Base-by-base conservation (phyloP, 306 rosid genomes). In the Glycyrrhiza uralensis region DNA sequence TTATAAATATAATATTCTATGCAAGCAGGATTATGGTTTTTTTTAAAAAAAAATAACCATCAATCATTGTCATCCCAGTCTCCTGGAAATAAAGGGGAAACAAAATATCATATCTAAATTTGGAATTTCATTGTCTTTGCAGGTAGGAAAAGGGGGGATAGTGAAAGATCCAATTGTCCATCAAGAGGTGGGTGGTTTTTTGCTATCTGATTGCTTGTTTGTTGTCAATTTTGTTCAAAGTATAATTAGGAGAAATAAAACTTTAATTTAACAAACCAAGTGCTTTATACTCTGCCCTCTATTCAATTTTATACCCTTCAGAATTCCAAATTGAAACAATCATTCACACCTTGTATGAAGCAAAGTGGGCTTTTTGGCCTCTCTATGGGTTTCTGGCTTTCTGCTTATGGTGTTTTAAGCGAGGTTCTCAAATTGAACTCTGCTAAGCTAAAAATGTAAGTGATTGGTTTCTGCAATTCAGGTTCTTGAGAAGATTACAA, bases 401-500 rank as follows among this genome's bases (percentile, higher is more conserved):
- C n/a, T n/a, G n/a, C n/a, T n/a, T n/a, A n/a, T n/a, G n/a, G n/a
- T n/a, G n/a, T n/a, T n/a, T n/a, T n/a, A n/a, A n/a, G n/a, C n/a
- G n/a, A n/a, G n/a, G n/a, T n/a, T n/a, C n/a, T n/a, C n/a, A n/a
- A n/a, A n/a, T n/a, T n/a, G n/a, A n/a, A n/a, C n/a, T n/a, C n/a
- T n/a, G n/a, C n/a, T n/a, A n/a, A n/a, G n/a, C n/a, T n/a, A n/a
- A n/a, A n/a, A n/a, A n/a, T n/a, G n/a, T n/a, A n/a, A n/a, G 19
- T 50, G 73, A 20, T 52, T 44, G 58, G 71, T 14, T 51, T 71
- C 49, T 63, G 39, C 57, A 44, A 66, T 71, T 58, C 73, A 87
- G 98, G 97, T 94, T 50, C 92, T 89, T 42, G 96, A 87, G 75
- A 94, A 72, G 83, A 94, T 91, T 47, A 87, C 87, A 66, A 85